Percentiles rank a stretch among this genome's conserved stretches.
Conservation (phyloP, 2,329 filamentous ascomycete genomes). For the Chaetomium globosum region DNA sequence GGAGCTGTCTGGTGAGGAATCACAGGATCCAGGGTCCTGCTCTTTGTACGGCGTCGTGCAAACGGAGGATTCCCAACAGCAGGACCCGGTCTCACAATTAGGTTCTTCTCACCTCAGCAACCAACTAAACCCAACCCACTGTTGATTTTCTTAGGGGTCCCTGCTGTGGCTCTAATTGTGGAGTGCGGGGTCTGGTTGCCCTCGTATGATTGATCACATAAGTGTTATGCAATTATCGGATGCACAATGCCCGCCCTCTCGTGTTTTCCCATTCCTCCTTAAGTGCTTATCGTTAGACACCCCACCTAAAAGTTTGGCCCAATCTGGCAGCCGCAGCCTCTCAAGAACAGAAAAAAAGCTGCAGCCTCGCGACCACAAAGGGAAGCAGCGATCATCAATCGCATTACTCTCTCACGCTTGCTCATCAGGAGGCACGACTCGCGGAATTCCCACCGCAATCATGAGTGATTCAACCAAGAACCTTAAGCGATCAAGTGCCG, state of each 20-base stretch:
- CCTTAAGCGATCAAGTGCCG: slow-evolving; percentile 51
- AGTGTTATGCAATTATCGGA: neutral
- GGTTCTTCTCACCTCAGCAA: slow-evolving; percentile 1
- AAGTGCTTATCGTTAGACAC: slow-evolving; percentile 24
- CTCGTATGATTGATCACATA: neutral
- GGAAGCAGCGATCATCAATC: slow-evolving; percentile 1
- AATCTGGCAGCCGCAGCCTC: slow-evolving; percentile 9
- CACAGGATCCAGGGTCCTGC: neutral
- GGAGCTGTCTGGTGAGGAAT: slow-evolving; percentile 9
- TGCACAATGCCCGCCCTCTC: neutral
- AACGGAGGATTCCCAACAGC: neutral
- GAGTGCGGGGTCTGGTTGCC: slow-evolving; percentile 18
- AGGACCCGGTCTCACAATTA: slow-evolving; percentile 21
- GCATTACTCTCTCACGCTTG: neutral
- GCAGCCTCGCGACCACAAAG: slow-evolving; percentile 29
- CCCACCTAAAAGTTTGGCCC: slow-evolving; percentile 18
- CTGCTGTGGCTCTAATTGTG: slow-evolving; percentile 2
- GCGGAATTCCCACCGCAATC: slow-evolving; percentile 1
- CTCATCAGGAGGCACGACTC: neutral
- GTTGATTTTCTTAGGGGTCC: slow-evolving; percentile 20
- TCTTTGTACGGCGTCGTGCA: neutral
- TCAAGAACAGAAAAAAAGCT: slow-evolving; percentile 30
- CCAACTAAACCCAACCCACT: slow-evolving; percentile 8
- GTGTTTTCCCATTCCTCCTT: neutral
- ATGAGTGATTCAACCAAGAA: slow-evolving; percentile 48